These are phyloP conservation scores for Aspergillus quadrilineatus DNA, from an alignment of 2,329 filamentous ascomycete species.

Conservation along the genomic window DNA sequence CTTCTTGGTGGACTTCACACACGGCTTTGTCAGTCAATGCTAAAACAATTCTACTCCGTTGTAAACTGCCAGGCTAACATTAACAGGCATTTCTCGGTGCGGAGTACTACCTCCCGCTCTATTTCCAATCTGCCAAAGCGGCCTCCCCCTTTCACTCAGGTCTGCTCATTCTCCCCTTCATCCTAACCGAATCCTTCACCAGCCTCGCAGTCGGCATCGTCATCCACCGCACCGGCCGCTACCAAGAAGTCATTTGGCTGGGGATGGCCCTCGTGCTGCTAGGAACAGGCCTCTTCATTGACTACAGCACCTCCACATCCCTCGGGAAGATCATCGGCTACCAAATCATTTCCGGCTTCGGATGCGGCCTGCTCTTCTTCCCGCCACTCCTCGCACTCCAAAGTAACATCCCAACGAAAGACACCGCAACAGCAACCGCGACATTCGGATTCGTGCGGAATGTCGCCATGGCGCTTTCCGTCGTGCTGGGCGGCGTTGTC, in stretches of 20 bases:
- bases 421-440: constrained; percentile 53
- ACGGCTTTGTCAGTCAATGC: constrained; percentile 43
- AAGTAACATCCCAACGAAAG: constrained; percentile 49
- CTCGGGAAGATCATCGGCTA: constrained; percentile 48
- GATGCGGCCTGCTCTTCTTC: constrained; percentile 54
- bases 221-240: constrained; percentile 53
- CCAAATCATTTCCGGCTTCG: constrained; percentile 52
- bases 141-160: constrained; percentile 61
- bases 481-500: constrained; percentile 74
- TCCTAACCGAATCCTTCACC: constrained; percentile 46
- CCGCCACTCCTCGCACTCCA: constrained; percentile 59
- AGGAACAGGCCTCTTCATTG: constrained; percentile 51
- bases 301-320: constrained; percentile 37
- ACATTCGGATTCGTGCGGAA: constrained; percentile 61
- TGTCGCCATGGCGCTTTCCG: constrained; percentile 64
- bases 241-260: constrained; percentile 47
- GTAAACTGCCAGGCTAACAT: neutral
- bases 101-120: constrained; percentile 71
- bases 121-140: constrained; percentile 67
- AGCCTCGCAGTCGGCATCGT: constrained; percentile 50
- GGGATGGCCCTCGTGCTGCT: constrained; percentile 45
- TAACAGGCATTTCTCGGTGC: constrained; percentile 61
- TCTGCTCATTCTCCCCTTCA: constrained; percentile 61
- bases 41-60: no score
- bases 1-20: constrained; percentile 51